Conservation (phyloP, 163 green algal genomes). For the Prototheca cutis region DNA sequence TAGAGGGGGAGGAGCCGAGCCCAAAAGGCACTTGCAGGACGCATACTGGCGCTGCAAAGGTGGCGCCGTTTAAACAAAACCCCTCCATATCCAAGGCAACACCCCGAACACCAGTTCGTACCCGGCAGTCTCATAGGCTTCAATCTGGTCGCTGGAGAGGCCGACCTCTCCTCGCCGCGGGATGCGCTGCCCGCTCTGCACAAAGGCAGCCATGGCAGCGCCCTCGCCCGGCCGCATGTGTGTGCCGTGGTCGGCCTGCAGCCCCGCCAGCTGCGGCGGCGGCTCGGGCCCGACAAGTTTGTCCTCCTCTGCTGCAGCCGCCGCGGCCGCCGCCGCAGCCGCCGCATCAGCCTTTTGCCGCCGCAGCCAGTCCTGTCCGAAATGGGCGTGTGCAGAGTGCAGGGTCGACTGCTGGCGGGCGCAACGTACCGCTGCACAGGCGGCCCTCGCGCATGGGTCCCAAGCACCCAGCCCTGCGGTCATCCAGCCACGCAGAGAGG, state of each 20-base stretch:
- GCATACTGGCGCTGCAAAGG: too few relatives aligned
- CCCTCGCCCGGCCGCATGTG: conserved; percentile 69
- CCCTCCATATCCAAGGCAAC: background rate
- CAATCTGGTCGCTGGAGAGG: conserved; percentile 76
- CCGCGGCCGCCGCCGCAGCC: conserved; percentile 18
- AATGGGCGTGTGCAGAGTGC: too few relatives aligned
- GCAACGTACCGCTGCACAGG: too few relatives aligned
- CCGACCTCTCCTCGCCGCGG: conserved; percentile 87
- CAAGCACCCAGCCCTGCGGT: too few relatives aligned
- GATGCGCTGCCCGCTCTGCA: conserved; percentile 89
- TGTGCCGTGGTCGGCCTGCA: conserved; percentile 46
- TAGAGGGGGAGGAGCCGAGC: too few relatives aligned
- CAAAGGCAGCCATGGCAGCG: conserved; percentile 85
- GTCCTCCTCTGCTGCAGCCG: conserved; percentile 33
- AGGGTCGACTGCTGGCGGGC: too few relatives aligned
- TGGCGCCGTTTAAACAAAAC: background rate
- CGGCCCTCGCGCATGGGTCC: too few relatives aligned
- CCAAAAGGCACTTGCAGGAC: too few relatives aligned
- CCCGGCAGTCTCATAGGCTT: conserved; percentile 79
- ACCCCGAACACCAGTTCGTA: background rate
- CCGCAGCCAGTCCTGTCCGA: conserved; percentile 40
- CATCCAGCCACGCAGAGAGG: too few relatives aligned
- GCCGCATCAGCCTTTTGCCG: conserved; percentile 30
- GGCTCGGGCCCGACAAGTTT: conserved; percentile 47
- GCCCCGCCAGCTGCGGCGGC: conserved; percentile 14